These are phyloP conservation scores for Beverwykella pulmonaria DNA, from an alignment of 495 filamentous ascomycete genomes.

Conservation along the genomic window DNA sequence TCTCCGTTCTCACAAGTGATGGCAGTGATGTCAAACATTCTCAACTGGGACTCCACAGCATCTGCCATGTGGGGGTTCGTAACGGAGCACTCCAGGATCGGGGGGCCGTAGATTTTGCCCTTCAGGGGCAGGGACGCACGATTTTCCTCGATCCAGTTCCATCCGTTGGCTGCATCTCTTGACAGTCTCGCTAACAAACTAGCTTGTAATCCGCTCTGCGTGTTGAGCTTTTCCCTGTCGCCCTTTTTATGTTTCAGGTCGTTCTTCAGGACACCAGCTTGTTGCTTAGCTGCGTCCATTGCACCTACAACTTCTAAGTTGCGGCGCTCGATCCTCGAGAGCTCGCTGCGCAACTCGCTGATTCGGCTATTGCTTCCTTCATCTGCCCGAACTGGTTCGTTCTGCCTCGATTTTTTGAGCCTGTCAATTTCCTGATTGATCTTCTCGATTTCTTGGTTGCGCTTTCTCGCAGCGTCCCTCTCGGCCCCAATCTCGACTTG, in stretches of 20 bases:
- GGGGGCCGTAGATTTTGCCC: constrained; percentile 81
- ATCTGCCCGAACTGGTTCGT: constrained; percentile 58
- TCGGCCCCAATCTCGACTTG: constrained; percentile 61
- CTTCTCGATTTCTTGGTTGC: constrained; percentile 55
- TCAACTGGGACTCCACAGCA: constrained; percentile 71
- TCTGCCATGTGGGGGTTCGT: constrained; percentile 74
- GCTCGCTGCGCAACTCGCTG: constrained; percentile 31
- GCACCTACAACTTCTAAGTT: constrained; percentile 50
- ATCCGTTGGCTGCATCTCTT: constrained; percentile 65
- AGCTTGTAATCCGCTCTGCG: constrained; percentile 74
- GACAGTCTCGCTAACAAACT: constrained; percentile 60
- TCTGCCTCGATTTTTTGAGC: constrained; percentile 53
- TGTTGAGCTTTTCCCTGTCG: constrained; percentile 66
- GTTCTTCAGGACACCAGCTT: constrained; percentile 14
- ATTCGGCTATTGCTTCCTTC: constrained; percentile 56
- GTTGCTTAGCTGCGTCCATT: constrained; percentile 3
- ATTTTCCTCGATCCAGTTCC: constrained; percentile 79
- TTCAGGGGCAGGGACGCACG: constrained; percentile 63
- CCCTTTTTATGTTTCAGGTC: constrained; percentile 36
- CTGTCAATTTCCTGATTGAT: constrained; percentile 50
- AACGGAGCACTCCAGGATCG: constrained; percentile 78
- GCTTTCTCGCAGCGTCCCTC: constrained; percentile 51
- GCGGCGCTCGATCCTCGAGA: constrained; percentile 48
- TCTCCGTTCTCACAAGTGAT: constrained; percentile 74
- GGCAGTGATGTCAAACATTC: constrained; percentile 63